Evolutionary conservation across 23 red algal species (phyloP).

Genomic region (Rhodosorus marinus): DNA sequence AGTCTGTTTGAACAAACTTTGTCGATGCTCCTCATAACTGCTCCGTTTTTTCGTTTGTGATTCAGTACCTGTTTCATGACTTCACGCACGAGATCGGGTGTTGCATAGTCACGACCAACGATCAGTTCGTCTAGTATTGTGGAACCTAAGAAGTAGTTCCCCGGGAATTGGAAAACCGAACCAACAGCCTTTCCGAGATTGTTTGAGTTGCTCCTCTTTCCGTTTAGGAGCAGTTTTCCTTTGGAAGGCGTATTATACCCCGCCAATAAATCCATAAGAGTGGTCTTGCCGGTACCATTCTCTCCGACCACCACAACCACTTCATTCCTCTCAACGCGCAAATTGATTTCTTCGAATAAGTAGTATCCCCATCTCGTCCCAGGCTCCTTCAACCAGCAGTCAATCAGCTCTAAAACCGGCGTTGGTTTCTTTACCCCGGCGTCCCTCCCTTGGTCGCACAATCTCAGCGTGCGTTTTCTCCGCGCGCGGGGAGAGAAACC

Average conservation of each 20-base stretch:
- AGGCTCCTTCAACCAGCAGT: too few relatives aligned
- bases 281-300: conserved; percentile 64
- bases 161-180: conserved; percentile 34
- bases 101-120: conserved; percentile 12
- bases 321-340: conserved; percentile 15
- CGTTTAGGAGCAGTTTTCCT: conserved; percentile 19
- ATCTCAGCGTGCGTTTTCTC: too few relatives aligned
- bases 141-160: conserved; percentile 17
- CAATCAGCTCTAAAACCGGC: too few relatives aligned
- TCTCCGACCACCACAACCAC: conserved; percentile 53
- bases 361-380: too few relatives aligned
- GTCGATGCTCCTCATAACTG: not conserved
- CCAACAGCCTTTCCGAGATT: conserved; percentile 18
- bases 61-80: conserved; percentile 5
- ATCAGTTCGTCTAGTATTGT: conserved; percentile 65
- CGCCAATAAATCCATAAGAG: conserved; percentile 3
- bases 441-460: too few relatives aligned
- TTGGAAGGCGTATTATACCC: conserved; percentile 10
- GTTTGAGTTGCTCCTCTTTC: conserved; percentile 12
- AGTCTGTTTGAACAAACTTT: too few relatives aligned
- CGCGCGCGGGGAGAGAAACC: too few relatives aligned
- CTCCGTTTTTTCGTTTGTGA: not conserved
- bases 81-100: conserved; percentile 24
- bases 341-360: conserved; percentile 28
- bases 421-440: too few relatives aligned